Base-by-base conservation (phyloP, 2,329 filamentous ascomycete genomes). In the Lasiodiplodia citricola region DNA sequence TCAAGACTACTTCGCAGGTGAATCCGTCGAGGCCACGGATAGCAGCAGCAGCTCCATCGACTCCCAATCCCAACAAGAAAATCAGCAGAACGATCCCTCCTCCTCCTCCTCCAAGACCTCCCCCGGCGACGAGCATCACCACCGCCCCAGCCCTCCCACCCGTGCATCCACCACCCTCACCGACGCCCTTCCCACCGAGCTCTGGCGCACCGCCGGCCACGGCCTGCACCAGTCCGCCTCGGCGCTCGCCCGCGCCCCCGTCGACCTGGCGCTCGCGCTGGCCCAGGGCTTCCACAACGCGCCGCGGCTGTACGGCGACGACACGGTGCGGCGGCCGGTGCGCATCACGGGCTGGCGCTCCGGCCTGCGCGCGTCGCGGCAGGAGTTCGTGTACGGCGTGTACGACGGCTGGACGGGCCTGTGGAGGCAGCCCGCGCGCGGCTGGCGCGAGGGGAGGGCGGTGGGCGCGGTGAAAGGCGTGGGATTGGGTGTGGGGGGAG, bases 251-350 rank as follows among this genome's bases (percentile, higher is more conserved):
- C 83, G 81, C 70, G 86, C 87, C 0, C 90, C 90, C 0, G 86
- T 90, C 71, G 85, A 90, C 72, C 76, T 91, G 2, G 83, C 86
- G 0, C 79, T 91, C 51, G 87, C 88, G 0, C 75, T 92, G 2
- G 88, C 88, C 1, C 89, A 91, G 74, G 90, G 90, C 1, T 91
- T 92, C 71, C 90, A 92, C 75, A 92, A 92, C 71, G 89, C 88
- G 0, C 90, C 90, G 1, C 85, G 89, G 2, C 82, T 92, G 0
- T 92, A 92, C 72, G 90, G 90, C 16, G 90, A 92, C 73, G 85
- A 88, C 60, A 92, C 90, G 1, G 90, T 92, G 1, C 85, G 90
- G 3, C 84, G 85, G 1, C 88, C 88, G 0, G 84, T 84, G 1
- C 85, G 88, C 8, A 87, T 92, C 52, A 91, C 88, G 0, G 90